Percentiles rank a stretch among this genome's conserved stretches.
phyloP scores from a whole-genome alignment of 257 asterid genomes.

The Fraxinus anomala region DNA sequence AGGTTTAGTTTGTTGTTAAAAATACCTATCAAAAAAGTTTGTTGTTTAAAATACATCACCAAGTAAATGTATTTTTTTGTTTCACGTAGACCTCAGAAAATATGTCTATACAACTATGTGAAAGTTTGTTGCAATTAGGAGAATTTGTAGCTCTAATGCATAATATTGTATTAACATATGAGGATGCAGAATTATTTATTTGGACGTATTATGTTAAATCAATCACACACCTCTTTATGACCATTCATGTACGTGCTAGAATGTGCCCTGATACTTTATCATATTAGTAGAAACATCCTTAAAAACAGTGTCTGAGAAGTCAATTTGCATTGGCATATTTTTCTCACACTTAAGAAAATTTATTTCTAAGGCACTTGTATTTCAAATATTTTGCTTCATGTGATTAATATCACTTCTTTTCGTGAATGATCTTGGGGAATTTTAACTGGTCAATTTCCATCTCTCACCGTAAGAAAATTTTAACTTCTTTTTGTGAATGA shows the following conservation, averaged over 20 bases:
- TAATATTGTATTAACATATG: neutral
- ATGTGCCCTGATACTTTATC: neutral
- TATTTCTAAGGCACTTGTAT: neutral
- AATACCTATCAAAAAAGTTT: neutral
- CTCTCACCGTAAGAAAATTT: too few relatives aligned
- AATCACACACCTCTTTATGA: neutral
- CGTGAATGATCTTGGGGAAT: neutral
- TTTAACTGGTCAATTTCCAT: neutral
- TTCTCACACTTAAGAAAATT: neutral
- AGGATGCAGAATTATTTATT: neutral
- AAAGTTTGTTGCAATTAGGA: slow-evolving; percentile 1
- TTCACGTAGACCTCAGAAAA: neutral
- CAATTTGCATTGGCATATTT: neutral
- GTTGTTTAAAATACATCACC: neutral
- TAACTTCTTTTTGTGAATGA: neutral
- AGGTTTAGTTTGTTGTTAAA: neutral
- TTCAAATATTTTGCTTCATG: neutral
- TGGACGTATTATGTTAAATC: neutral
- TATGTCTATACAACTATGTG: neutral
- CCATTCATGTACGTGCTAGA: neutral
- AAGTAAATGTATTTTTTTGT: neutral
- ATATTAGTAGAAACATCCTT: neutral
- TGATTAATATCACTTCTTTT: neutral
- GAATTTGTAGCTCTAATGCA: neutral
- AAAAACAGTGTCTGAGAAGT: neutral